Base-by-base conservation (phyloP, 2,329 filamentous ascomycete species). In the Hypoxylon rubiginosum region DNA sequence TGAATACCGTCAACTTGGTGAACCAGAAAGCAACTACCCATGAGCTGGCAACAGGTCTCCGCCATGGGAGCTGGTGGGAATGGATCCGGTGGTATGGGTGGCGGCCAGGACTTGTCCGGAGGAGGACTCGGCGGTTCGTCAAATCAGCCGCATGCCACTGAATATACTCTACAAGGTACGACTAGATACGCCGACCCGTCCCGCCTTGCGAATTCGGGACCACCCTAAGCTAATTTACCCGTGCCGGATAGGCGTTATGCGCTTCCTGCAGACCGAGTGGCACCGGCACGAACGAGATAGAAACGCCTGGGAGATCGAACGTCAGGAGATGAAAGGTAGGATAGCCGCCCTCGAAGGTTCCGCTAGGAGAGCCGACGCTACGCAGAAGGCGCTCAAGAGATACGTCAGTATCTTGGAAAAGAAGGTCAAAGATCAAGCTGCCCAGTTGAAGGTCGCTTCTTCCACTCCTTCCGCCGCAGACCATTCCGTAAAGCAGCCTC, bases 181-280 rank as follows among this genome's bases (percentile, higher is more conserved):
- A 62, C 41, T 28, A 15, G 21, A 57, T 41, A 21, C 46, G 3
- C 19, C 4, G 19, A 41, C n/a, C 11, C 28, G 36, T 10, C 2
- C 43, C n/a, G 17, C 11, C 24, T 19, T 46, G 19, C n/a, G 3
- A 54, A 15, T 39, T 32, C 9, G 24, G 7, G 11, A 32, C 24
- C 9, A 36, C 52, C 57, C 43, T n/a, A n/a, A 39, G 39, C 66
- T 71, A 58, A 68, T 39, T 32, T 13, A 48, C 15, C 15, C 34
- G 21, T 53, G 34, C 43, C 43, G 28, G 17, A 56, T 54, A 96
- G 93, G 96, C 77, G 96, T 99, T 39, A 99, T 99, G 96, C 94
- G 96, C 80, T 99, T 99, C 79, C 89, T 99, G 41, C 96, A 99
- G 82, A 96, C 96, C 51, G 95, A 99, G 87, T 99, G 96, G 96